Evolutionary conservation across 1,139 yeast genomes (phyloP).

Genomic region (Taphrina populina): DNA sequence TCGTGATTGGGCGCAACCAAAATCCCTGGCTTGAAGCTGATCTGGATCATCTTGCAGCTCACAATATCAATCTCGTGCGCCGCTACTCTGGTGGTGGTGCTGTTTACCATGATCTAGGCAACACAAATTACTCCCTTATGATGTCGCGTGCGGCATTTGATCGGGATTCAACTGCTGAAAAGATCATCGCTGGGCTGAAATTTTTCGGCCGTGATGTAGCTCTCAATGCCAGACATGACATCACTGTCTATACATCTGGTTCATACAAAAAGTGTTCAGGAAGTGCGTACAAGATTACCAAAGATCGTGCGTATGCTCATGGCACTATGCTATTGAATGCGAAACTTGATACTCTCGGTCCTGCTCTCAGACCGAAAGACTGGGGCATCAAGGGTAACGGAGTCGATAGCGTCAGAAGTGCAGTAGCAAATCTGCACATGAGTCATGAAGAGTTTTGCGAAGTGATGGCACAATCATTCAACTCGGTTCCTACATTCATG

Average conservation of each 20-base stretch:
- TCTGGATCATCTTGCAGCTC: conserved; percentile 55
- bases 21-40: conserved; percentile 90
- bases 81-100: conserved; percentile 95
- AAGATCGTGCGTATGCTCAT: conserved; percentile 86
- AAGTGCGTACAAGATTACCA: conserved; percentile 81
- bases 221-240: conserved; percentile 78
- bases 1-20: conserved; percentile 93
- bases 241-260: conserved; percentile 47
- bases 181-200: conserved; percentile 57
- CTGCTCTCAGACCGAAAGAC: conserved; percentile 54
- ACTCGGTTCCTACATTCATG: conserved; percentile 44
- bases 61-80: conserved; percentile 68
- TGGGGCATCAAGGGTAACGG: conserved; percentile 58
- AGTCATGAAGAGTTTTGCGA: conserved; percentile 52
- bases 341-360: conserved; percentile 57
- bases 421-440: conserved; percentile 64
- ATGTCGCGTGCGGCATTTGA: conserved; percentile 67
- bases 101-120: conserved; percentile 93
- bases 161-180: conserved; percentile 59
- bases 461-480: conserved; percentile 53
- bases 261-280: conserved; percentile 70
- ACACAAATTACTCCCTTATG: conserved; percentile 81
- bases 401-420: conserved; percentile 74
- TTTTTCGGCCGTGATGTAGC: conserved; percentile 42
- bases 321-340: conserved; percentile 89